Percentiles rank a stretch among this genome's conserved stretches.
phyloP scores from a whole-genome alignment of 768 basidiomycete species.

The Pilatotrama ljubarskyi region DNA sequence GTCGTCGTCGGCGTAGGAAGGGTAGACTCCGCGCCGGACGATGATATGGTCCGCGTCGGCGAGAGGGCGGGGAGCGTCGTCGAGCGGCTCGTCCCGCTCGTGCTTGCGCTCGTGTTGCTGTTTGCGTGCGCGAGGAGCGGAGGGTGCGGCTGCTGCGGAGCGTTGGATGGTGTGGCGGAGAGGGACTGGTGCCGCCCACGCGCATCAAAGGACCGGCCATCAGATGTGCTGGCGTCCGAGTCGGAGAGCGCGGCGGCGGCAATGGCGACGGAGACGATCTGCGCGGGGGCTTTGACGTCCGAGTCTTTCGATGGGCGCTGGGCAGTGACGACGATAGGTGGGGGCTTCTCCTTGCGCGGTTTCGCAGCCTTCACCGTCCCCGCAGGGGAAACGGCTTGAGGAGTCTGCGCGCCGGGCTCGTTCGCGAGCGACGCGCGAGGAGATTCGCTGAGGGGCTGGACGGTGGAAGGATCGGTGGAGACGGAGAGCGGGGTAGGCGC shows the following conservation, averaged over 20 bases:
- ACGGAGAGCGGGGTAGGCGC: not conserved
- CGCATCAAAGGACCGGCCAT: not conserved
- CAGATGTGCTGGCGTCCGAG: slow-evolving; percentile 1
- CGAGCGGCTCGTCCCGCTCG: not conserved
- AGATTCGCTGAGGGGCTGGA: not conserved
- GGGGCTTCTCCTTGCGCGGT: slow-evolving; percentile 20
- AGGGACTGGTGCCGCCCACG: slow-evolving; percentile 4
- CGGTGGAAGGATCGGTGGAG: not conserved
- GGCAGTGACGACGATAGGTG: slow-evolving; percentile 18
- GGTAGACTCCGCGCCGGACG: slow-evolving; percentile 19
- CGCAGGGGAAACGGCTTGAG: not conserved
- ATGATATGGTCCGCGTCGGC: slow-evolving; percentile 27
- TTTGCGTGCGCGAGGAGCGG: slow-evolving; percentile 8
- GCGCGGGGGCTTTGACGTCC: not conserved
- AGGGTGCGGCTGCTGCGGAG: not conserved
- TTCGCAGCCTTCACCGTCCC: slow-evolving; percentile 9
- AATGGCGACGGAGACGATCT: not conserved
- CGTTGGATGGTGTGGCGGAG: not conserved
- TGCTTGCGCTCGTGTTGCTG: slow-evolving; percentile 10
- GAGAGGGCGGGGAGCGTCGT: slow-evolving; percentile 27
- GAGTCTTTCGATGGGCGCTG: not conserved
- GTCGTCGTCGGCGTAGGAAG: slow-evolving; percentile 27
- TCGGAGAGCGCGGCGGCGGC: slow-evolving; percentile 1
- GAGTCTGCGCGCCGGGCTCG: not conserved
- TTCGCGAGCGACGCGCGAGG: not conserved